These are phyloP conservation scores for Starmera quercuum DNA, from an alignment of 805 yeast species.

Conservation along the genomic window DNA sequence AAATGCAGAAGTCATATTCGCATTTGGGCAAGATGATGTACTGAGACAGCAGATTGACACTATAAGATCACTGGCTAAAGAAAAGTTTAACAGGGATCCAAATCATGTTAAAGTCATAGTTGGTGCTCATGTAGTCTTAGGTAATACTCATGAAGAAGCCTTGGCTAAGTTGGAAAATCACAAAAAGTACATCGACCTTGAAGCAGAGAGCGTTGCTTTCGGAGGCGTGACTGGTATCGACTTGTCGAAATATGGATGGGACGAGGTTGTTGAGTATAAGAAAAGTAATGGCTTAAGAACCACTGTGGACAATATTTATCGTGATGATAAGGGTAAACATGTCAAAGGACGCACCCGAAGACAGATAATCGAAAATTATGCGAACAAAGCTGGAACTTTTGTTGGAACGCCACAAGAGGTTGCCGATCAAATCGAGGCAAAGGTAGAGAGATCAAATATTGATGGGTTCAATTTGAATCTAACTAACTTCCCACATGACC, in stretches of 20 bases:
- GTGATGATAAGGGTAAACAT: not conserved
- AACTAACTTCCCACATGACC: constrained; percentile 28
- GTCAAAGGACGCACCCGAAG: constrained; percentile 1
- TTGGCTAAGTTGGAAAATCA: constrained; percentile 24
- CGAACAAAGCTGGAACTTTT: constrained; percentile 29
- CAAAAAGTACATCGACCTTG: constrained; percentile 25
- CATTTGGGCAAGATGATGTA: constrained; percentile 24
- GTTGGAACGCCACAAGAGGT: constrained; percentile 28
- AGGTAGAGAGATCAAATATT: constrained; percentile 31
- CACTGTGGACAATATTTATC: not conserved
- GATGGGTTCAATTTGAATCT: constrained; percentile 37
- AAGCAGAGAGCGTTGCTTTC: constrained; percentile 32
- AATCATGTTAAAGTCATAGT: constrained; percentile 31
- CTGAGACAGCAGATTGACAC: constrained; percentile 23
- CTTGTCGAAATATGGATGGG: constrained; percentile 20
- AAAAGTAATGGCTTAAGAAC: not conserved
- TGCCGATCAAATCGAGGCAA: constrained; percentile 31
- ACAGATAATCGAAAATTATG: constrained; percentile 21
- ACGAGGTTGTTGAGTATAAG: constrained; percentile 19
- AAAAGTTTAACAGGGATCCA: constrained; percentile 27
- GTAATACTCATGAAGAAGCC: constrained; percentile 33
- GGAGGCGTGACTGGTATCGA: constrained; percentile 38
- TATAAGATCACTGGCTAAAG: constrained; percentile 25
- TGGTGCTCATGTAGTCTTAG: constrained; percentile 28
- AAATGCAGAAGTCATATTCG: constrained; percentile 33